Percentiles rank a stretch among this genome's conserved stretches.
These are phyloP conservation scores for Glomus cerebriforme DNA, from an alignment of 192 early-diverging fungal species.

Conservation along the genomic window DNA sequence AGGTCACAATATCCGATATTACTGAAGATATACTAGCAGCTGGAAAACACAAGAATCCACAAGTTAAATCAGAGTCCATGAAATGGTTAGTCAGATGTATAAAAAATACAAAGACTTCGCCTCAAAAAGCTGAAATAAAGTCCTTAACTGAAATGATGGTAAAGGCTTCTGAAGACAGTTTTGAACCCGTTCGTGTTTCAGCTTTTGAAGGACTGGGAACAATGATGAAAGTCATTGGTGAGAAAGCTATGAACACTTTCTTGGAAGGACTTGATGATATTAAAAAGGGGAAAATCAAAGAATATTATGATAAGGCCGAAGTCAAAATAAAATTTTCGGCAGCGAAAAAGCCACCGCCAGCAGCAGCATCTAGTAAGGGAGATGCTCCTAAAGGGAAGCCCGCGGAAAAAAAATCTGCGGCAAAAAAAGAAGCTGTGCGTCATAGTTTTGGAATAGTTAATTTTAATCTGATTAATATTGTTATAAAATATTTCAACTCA, in stretches of 20 bases:
- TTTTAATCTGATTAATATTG: background rate
- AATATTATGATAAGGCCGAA: slow-evolving; percentile 86
- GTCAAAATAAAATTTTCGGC: slow-evolving; percentile 67
- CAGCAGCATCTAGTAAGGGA: background rate
- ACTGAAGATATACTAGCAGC: slow-evolving; percentile 73
- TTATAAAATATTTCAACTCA: background rate
- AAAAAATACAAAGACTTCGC: slow-evolving; percentile 65
- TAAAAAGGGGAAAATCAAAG: slow-evolving; percentile 85
- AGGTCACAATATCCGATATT: slow-evolving; percentile 63
- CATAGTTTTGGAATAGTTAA: background rate
- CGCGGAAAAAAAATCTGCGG: background rate
- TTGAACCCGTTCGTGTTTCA: slow-evolving; percentile 79
- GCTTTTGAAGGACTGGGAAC: slow-evolving; percentile 86
- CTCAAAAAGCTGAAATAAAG: slow-evolving; percentile 82
- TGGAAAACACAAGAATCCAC: slow-evolving; percentile 90
- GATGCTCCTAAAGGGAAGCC: slow-evolving; percentile 4
- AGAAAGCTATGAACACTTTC: slow-evolving; percentile 70
- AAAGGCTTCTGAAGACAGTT: slow-evolving; percentile 81
- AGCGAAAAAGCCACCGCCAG: slow-evolving; percentile 43
- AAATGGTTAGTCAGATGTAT: slow-evolving; percentile 77
- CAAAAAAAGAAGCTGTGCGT: slow-evolving; percentile 15
- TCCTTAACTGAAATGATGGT: slow-evolving; percentile 74
- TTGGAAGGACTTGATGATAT: slow-evolving; percentile 86
- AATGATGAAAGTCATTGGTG: slow-evolving; percentile 84
- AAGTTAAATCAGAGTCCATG: slow-evolving; percentile 77